Base-by-base conservation (phyloP, 2,329 filamentous ascomycete species). In the Plenodomus lindquistii region DNA sequence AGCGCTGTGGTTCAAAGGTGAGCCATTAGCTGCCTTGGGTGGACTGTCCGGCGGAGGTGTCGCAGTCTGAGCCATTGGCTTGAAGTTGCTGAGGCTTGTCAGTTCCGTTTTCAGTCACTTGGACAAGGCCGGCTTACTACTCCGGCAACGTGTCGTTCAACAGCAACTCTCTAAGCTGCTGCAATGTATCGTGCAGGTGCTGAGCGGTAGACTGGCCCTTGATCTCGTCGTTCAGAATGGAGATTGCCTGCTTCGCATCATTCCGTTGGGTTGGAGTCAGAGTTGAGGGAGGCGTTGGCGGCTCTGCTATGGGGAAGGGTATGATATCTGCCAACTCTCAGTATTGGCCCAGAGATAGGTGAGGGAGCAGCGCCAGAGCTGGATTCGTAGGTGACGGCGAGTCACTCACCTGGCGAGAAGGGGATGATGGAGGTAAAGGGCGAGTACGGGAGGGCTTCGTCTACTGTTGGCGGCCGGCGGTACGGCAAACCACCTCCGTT, bases 351-450 rank as follows among this genome's bases (percentile, higher is more conserved):
- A 17, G 39, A 27, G 11, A 18, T 18, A 55, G 40, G 60, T 63
- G 45, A 65, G 52, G 64, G 55, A 55, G 44, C 34, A 20, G 37
- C 19, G 48, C 36, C 9, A 41, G 44, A 46, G 40, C 39, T 37
- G 20, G 16, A 40, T 42, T 45, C 42, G 16, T 46, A 31, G 40
- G 61, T 65, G 55, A 63, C 52, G 53, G 42, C 48, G 49, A 31
- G 42, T 17, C 49, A 71, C 75, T 58, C 73, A 91, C 89, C 85
- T 58, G 88, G 82, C 69, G 88, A 84, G 71, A 93, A 90, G 2
- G 89, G 89, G 43, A 89, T 81, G 40, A 92, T 87, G 3, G 88
- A 91, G 40, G 86, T 89, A 67, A 93, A 86, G 19, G 90, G 89
- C 42, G 89, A 89, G 73, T 86, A 92, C n/a, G 88, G 87, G 38